phyloP scores from a whole-genome alignment of 2,329 filamentous ascomycete species.

The Pseudogymnoascus pannorum region DNA sequence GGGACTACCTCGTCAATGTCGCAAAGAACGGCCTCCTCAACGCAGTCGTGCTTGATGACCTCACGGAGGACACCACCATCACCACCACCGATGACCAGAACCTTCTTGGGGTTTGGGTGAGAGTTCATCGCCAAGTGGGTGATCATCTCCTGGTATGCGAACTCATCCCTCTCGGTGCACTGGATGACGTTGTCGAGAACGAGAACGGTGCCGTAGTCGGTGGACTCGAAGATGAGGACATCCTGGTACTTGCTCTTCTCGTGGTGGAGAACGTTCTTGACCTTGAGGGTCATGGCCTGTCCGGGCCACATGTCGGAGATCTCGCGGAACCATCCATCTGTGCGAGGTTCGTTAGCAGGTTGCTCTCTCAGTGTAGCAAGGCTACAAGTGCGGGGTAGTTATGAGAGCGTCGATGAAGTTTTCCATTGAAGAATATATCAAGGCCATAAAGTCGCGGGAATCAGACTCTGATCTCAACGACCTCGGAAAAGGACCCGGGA shows the following conservation, averaged over 20 bases:
- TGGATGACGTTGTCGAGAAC: conserved; percentile 99
- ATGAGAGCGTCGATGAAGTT: neutral
- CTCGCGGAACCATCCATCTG: conserved; percentile 99
- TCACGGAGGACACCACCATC: conserved; percentile 96
- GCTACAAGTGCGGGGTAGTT: conserved; percentile 8
- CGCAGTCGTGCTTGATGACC: conserved; percentile 96
- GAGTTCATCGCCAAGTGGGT: conserved; percentile 97
- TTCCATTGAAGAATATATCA: neutral
- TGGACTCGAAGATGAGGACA: conserved; percentile 97
- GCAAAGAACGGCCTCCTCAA: conserved; percentile 93
- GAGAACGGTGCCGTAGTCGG: conserved; percentile 90
- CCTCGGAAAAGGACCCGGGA: neutral
- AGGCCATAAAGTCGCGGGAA: neutral
- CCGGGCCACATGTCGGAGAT: conserved; percentile 98
- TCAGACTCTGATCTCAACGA: neutral
- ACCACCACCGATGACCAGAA: conserved; percentile 95
- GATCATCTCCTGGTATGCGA: conserved; percentile 99
- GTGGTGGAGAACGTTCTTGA: conserved; percentile 97
- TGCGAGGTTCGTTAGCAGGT: conserved; percentile 15
- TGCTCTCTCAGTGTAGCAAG: neutral
- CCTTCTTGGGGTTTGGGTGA: conserved; percentile 96
- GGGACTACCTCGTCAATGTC: conserved; percentile 82
- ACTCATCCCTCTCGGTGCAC: conserved; percentile 97
- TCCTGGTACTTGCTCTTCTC: conserved; percentile 99
- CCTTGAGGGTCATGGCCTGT: conserved; percentile 96